Evolutionary conservation across 106 monocot genomes (phyloP).

Genomic region (Dendrobium huoshanense): DNA sequence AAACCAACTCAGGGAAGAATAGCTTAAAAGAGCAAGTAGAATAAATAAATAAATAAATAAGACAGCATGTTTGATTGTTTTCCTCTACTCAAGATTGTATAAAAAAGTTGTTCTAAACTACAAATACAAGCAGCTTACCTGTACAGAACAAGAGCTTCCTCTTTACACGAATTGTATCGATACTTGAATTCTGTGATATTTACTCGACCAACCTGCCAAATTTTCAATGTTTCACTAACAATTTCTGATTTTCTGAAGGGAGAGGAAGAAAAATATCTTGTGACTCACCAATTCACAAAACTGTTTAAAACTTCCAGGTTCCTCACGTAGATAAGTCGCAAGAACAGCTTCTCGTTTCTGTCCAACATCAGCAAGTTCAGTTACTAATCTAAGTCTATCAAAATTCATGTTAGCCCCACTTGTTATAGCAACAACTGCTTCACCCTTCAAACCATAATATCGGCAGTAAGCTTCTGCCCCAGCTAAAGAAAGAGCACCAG

Average conservation of each 20-base stretch:
- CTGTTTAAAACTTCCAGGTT: conserved; percentile 76
- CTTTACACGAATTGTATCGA: conserved; percentile 70
- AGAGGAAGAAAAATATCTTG: not conserved
- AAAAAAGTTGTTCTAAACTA: not conserved
- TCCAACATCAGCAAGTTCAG: conserved; percentile 99
- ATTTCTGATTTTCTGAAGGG: not conserved
- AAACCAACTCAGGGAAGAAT: not conserved
- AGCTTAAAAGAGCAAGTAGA: not conserved
- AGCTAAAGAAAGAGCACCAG: conserved; percentile 91
- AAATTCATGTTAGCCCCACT: conserved; percentile 99
- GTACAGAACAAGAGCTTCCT: conserved; percentile 88
- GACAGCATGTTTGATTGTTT: not conserved
- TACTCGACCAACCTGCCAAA: conserved; percentile 71
- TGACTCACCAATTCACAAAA: conserved; percentile 57
- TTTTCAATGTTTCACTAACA: not conserved
- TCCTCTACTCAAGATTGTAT: not conserved
- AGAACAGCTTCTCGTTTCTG: conserved; percentile 95
- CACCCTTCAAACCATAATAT: conserved; percentile 77
- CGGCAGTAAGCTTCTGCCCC: conserved; percentile 99
- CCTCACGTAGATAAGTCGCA: conserved; percentile 76
- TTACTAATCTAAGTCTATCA: conserved; percentile 87
- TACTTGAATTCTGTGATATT: conserved; percentile 99
- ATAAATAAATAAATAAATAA: not conserved
- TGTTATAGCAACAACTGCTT: conserved; percentile 89
- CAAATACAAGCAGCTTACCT: conserved; percentile 35